These are phyloP conservation scores for Udeniomyces megalosporus DNA, from an alignment of 768 basidiomycete genomes.

Conservation along the genomic window DNA sequence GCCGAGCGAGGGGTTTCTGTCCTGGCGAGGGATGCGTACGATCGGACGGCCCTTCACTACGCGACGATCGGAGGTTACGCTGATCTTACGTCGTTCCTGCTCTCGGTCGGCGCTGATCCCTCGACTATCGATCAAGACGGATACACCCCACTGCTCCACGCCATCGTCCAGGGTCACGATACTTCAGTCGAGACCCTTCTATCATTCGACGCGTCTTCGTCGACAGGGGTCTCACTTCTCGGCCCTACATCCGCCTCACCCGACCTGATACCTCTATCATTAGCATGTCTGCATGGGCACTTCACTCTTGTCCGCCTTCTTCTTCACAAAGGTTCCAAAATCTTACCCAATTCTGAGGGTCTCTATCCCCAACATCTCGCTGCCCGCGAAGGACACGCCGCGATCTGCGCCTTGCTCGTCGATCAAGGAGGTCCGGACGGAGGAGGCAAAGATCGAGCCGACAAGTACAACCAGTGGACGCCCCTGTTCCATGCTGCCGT, in stretches of 20 bases:
- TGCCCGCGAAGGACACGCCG: conserved; percentile 73
- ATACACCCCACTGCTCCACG: conserved; percentile 84
- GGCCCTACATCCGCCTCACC: conserved; percentile 42
- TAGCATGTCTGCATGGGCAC: conserved; percentile 82
- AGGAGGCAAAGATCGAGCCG: conserved; percentile 59
- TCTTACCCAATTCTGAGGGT: conserved; percentile 79
- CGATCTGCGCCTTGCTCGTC: conserved; percentile 64
- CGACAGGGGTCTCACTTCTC: neutral
- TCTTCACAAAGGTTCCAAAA: conserved; percentile 57
- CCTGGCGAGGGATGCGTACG: conserved; percentile 70
- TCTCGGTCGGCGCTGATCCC: conserved; percentile 47
- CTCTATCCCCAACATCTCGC: conserved; percentile 94
- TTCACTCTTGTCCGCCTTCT: conserved; percentile 63
- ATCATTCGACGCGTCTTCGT: neutral
- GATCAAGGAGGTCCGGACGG: conserved; percentile 35
- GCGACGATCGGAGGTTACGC: conserved; percentile 84
- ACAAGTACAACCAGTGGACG: conserved; percentile 98
- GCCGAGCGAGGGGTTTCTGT: conserved; percentile 50
- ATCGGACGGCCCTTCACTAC: conserved; percentile 85
- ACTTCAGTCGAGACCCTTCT: conserved; percentile 68
- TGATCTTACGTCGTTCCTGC: conserved; percentile 52
- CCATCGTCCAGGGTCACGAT: conserved; percentile 68
- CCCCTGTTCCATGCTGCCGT: conserved; percentile 80
- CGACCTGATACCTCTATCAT: conserved; percentile 69
- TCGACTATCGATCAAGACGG: conserved; percentile 77